phyloP scores from a whole-genome alignment of 2,329 filamentous ascomycete genomes.

The Pseudogymnoascus sp. region DNA sequence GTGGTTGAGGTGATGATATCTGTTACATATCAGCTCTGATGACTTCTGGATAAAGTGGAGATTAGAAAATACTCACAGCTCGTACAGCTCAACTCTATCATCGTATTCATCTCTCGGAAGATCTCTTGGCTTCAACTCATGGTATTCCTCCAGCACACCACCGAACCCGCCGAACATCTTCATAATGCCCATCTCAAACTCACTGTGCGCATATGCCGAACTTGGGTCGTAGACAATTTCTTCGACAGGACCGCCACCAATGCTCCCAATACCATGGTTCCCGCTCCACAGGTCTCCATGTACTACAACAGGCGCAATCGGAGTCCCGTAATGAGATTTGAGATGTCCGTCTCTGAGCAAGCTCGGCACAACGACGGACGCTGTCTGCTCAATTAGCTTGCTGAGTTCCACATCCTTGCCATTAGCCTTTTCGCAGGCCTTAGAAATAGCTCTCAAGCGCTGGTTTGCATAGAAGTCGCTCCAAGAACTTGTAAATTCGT shows the following conservation, averaged over 20 bases:
- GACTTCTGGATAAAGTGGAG: not conserved
- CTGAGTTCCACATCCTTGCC: conserved; percentile 56
- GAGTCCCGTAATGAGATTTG: conserved; percentile 33
- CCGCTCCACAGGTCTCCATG: conserved; percentile 95
- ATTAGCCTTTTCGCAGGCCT: conserved; percentile 49
- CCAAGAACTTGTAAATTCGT: conserved; percentile 66
- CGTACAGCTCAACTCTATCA: conserved; percentile 75
- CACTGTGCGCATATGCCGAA: conserved; percentile 73
- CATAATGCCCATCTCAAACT: conserved; percentile 93
- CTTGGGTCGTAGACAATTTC: conserved; percentile 79
- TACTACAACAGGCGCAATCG: conserved; percentile 67
- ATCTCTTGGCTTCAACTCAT: conserved; percentile 63
- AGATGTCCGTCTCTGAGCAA: conserved; percentile 64
- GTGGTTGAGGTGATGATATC: conserved; percentile 87
- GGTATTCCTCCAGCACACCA: conserved; percentile 60
- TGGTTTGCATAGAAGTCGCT: conserved; percentile 77
- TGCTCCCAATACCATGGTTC: conserved; percentile 61
- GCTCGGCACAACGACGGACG: conserved; percentile 59
- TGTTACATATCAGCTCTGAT: conserved; percentile 27
- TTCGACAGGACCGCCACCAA: conserved; percentile 46
- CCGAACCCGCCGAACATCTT: conserved; percentile 91
- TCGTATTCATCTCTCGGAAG: conserved; percentile 76
- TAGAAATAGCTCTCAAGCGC: conserved; percentile 58
- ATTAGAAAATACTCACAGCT: conserved; percentile 52
- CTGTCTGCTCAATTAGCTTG: conserved; percentile 56